Conservation (phyloP, 345 rosid genomes). For the Gossypium anomalum region DNA sequence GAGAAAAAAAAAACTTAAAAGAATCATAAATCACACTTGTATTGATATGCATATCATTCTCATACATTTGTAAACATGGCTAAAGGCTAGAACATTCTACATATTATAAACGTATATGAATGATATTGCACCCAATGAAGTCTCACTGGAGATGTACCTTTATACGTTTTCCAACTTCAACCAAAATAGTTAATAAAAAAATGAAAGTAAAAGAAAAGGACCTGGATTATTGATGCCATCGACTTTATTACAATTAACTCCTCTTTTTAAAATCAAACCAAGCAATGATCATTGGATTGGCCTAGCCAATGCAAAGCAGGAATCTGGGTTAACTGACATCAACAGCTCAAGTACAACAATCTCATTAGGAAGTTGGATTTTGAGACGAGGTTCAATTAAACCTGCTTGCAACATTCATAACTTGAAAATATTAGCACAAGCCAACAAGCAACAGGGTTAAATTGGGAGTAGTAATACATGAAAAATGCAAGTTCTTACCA, state of each 20-base stretch:
- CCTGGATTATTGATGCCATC: neutral
- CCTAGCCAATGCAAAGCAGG: constrained; percentile 61
- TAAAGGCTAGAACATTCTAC: neutral
- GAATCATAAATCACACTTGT: neutral
- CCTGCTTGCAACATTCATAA: constrained; percentile 37
- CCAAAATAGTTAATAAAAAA: neutral
- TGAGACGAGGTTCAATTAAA: constrained; percentile 56
- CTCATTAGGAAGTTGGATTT: constrained; percentile 38
- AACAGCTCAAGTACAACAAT: constrained; percentile 58
- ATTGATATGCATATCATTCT: neutral
- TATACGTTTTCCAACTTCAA: neutral
- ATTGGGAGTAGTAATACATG: neutral
- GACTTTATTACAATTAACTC: neutral
- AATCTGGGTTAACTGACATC: constrained; percentile 52
- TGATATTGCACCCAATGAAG: neutral
- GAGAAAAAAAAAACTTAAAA: no score
- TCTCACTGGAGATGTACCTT: neutral
- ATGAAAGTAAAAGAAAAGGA: neutral
- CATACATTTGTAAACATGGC: neutral
- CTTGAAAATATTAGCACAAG: constrained; percentile 8
- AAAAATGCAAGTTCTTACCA: constrained; percentile 37
- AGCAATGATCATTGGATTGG: constrained; percentile 30
- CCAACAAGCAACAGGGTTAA: neutral
- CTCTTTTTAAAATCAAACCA: neutral
- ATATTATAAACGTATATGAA: neutral